Evolutionary conservation across 805 yeast species (phyloP).

Genomic region (Isabelozyma pseudorhagii): DNA sequence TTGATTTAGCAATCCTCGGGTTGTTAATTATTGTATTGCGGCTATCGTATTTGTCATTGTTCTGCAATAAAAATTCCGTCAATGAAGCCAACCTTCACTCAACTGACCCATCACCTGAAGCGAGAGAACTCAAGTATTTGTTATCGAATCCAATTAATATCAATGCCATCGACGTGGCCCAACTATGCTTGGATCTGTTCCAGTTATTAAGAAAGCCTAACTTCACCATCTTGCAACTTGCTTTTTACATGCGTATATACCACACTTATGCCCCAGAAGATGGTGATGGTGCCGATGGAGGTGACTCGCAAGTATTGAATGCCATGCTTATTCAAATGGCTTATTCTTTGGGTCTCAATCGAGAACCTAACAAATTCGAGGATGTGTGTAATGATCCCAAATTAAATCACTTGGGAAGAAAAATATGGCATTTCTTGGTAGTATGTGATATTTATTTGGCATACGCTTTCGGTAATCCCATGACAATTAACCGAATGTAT

Average conservation of each 20-base stretch:
- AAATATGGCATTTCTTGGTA: constrained; percentile 54
- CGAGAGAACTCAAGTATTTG: constrained; percentile 34
- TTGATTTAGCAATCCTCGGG: constrained; percentile 40
- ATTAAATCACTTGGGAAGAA: constrained; percentile 48
- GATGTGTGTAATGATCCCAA: constrained; percentile 19
- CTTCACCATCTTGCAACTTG: constrained; percentile 29
- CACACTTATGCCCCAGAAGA: constrained; percentile 38
- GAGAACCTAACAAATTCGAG: constrained; percentile 35
- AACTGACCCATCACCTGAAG: constrained; percentile 17
- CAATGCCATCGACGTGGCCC: constrained; percentile 47
- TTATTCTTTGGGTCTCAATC: constrained; percentile 33
- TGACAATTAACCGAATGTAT: constrained; percentile 31
- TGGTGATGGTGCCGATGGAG: constrained; percentile 41
- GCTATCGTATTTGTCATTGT: constrained; percentile 39
- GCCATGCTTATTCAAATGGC: constrained; percentile 37
- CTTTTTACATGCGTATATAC: constrained; percentile 25
- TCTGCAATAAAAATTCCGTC: constrained; percentile 24
- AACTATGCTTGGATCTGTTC: constrained; percentile 54
- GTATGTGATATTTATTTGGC: constrained; percentile 45
- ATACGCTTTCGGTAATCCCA: constrained; percentile 46
- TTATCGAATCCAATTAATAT: constrained; percentile 44
- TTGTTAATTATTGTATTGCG: constrained; percentile 39
- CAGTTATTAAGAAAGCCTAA: constrained; percentile 39
- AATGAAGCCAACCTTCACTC: constrained; percentile 24
- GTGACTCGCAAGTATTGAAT: constrained; percentile 26